phyloP scores from a whole-genome alignment of 148 eudicot genomes.

The Rhododendron molle region DNA sequence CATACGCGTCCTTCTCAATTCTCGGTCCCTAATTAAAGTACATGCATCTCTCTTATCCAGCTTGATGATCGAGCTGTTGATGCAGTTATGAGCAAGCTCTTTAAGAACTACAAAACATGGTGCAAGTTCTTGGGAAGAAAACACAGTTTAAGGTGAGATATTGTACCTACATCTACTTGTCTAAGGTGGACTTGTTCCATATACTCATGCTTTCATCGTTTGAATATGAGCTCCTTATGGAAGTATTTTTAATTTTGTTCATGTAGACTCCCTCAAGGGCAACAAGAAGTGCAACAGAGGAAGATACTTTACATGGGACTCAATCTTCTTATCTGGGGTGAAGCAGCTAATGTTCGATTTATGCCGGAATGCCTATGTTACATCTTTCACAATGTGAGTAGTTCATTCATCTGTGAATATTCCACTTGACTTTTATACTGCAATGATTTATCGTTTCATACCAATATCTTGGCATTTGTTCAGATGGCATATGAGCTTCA shows the following conservation, averaged over 20 bases:
- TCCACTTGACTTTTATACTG: neutral
- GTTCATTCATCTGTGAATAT: neutral
- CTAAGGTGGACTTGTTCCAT: neutral
- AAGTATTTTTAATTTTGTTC: neutral
- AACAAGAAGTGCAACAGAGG: constrained; percentile 59
- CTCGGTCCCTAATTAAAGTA: neutral
- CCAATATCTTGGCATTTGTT: neutral
- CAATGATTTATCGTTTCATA: neutral
- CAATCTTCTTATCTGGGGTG: constrained; percentile 66
- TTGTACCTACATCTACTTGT: neutral
- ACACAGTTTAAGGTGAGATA: constrained; percentile 53
- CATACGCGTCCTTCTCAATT: neutral
- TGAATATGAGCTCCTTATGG: neutral
- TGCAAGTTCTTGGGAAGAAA: constrained; percentile 61
- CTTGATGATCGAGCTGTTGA: constrained; percentile 45
- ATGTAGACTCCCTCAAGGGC: constrained; percentile 51
- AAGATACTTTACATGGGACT: constrained; percentile 53
- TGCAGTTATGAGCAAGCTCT: constrained; percentile 55
- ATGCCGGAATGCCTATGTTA: constrained; percentile 79
- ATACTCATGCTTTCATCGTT: neutral
- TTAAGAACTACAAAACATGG: constrained; percentile 60
- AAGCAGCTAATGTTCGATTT: constrained; percentile 62
- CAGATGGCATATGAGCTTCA: constrained; percentile 99
- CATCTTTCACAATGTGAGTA: constrained; percentile 20
- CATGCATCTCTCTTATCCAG: constrained; percentile 15